Evolutionary conservation across 441 rosid species (phyloP), one percentile per base, ranked within the genome.

Genomic region (Flueggea neowawraea): DNA sequence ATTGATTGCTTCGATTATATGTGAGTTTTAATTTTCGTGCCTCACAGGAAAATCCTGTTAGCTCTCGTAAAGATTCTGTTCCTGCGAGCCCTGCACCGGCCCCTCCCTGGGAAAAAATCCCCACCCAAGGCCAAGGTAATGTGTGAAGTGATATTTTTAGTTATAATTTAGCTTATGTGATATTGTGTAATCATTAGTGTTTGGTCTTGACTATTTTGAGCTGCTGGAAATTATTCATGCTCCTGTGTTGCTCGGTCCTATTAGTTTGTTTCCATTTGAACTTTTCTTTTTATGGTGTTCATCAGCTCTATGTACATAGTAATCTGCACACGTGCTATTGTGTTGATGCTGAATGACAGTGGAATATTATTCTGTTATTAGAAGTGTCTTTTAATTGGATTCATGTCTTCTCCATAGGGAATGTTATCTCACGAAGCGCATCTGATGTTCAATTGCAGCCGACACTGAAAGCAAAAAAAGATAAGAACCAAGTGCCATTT

Each of bases 381-480:
- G 12, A 51, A 16, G 5, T n/a, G 8, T 16, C 6, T 51, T 57
- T 15, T 73, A 12, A 55, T 12, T 49, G 41, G 31, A 54, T 50
- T 61, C 22, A 12, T 63, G 56, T 50, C 39, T 67, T 41, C 33
- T 77, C 67, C 51, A 55, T 75, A 94, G 99, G 75, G 50, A 89
- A 74, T 59, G 69, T 55, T 65, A 69, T 44, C 69, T 61, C 67
- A 45, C 67, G 81, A 36, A 61, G 71, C 54, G 62, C 81, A 55
- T 52, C 55, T 68, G 76, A 61, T 67, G 39, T 56, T 60, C 74
- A 62, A 60, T 41, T 80, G 13, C 73, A 17, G 33, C 50, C 70
- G 60, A 62, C 77, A 32, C 54, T 64, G 53, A 78, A 68, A 74
- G 69, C 79, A 55, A 74, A 67, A 60, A 82, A 65, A 69, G 77